phyloP scores from a whole-genome alignment of 108 stramenopile species.

The Cylindrotheca closterium region DNA sequence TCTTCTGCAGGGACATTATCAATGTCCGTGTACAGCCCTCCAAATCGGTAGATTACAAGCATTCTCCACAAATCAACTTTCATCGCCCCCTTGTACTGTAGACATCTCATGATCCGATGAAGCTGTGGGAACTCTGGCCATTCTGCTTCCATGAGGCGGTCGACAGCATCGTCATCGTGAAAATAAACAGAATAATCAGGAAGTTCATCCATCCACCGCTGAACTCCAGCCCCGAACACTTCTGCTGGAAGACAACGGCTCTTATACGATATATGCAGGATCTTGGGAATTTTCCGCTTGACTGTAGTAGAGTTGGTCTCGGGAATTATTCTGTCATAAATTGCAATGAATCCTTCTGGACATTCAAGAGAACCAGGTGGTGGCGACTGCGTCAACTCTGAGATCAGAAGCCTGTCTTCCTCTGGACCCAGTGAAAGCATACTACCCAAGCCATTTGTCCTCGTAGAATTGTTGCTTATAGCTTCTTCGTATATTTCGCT shows the following conservation, averaged over 20 bases:
- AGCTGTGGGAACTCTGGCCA: slow-evolving; percentile 52
- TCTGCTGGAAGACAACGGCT: slow-evolving; percentile 34
- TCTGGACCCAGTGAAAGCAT: too few relatives aligned
- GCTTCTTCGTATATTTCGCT: too few relatives aligned
- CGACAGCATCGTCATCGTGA: slow-evolving; percentile 52
- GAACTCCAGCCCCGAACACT: slow-evolving; percentile 23
- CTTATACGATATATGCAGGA: slow-evolving; percentile 50
- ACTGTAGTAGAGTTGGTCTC: too few relatives aligned
- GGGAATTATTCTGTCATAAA: too few relatives aligned
- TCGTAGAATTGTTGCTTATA: too few relatives aligned
- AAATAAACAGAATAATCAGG: slow-evolving; percentile 41
- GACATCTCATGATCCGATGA: slow-evolving; percentile 32
- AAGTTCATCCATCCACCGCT: slow-evolving; percentile 35
- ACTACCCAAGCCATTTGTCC: too few relatives aligned
- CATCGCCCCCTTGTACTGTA: slow-evolving; percentile 21
- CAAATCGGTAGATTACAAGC: slow-evolving; percentile 30
- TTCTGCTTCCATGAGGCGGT: slow-evolving; percentile 28
- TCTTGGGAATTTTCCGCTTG: slow-evolving; percentile 41
- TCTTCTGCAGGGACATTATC: slow-evolving; percentile 1
- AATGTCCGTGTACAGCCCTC: slow-evolving; percentile 9
- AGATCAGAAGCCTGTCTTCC: too few relatives aligned
- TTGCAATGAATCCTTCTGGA: too few relatives aligned
- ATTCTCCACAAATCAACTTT: slow-evolving; percentile 36
- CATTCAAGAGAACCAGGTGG: too few relatives aligned
- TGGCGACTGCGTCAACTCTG: too few relatives aligned